Evolutionary conservation across 768 basidiomycete species (phyloP), one percentile per base, ranked within the genome.

Genomic region (Lactarius quietus): DNA sequence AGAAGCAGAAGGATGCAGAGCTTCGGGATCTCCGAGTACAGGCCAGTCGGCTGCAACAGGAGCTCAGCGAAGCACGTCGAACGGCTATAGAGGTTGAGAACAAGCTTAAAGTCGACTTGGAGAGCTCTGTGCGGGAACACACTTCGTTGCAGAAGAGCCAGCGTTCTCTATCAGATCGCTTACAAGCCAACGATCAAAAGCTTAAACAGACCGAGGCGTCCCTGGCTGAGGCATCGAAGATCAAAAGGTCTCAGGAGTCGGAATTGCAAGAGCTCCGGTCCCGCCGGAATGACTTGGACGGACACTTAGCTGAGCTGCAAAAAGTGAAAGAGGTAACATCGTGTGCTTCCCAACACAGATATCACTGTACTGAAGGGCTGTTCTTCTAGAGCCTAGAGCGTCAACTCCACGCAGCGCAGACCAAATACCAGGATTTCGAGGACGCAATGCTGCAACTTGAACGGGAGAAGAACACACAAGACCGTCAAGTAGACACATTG

Each of bases 1-100:
- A 94, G 74, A 88, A 87, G 75, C 89, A 90, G 76, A 92, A 88
- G 71, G 95, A 98, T 69, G 81, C 85, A 53, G 96, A 99, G 75
- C 84, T 98, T 14, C 74, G 77, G 0, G 81, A 86, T 35, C 80
- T 99, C 7, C 87, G 95, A 26, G 72, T 73, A 12, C 87, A 93
- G 70, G 83, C 84, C 26, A 72, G 73, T 23, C 80, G 81, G 45
- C 76, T 92, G 35, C 88, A 90, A 53, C 78, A 84, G 51, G 88
- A 93, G 38, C 80, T 95, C 18, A 80, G 81, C 38, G 84, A 87
- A 18, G 81, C 85, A 26, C 87, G 90, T 26, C 83, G 82, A 60
- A 73, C 77, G 4, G 82, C 86, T 5, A 74, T 86, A 26, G 88
- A 92, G 63, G 78, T 77, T 29, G 88, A 92, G 71, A 90, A 81